These are phyloP conservation scores for Jatropha curcas DNA, from an alignment of 345 rosid genomes.

Conservation along the genomic window DNA sequence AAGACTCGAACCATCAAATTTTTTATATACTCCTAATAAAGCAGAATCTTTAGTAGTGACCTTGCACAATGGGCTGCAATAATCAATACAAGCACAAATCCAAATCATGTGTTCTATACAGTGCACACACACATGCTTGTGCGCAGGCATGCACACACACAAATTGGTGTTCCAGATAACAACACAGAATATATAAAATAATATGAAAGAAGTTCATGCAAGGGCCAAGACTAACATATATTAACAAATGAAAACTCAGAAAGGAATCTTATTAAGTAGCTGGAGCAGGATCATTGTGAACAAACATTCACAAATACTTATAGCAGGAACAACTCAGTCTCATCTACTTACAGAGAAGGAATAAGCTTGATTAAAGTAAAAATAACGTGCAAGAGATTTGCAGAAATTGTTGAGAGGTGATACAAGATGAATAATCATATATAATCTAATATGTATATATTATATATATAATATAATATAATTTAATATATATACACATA, in stretches of 20 bases:
- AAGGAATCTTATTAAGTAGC: neutral
- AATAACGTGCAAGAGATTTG: neutral
- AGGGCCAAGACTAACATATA: too few species aligned
- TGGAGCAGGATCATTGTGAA: neutral
- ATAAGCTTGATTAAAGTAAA: neutral
- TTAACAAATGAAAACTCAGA: constrained; percentile 1
- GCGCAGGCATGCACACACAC: neutral
- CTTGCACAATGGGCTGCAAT: neutral
- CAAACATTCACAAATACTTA: neutral
- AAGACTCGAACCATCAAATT: neutral
- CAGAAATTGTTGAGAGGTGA: neutral
- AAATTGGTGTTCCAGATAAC: neutral
- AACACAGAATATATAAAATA: neutral
- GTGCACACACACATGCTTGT: neutral
- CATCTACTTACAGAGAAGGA: neutral
- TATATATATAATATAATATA: too few species aligned
- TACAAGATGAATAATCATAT: neutral
- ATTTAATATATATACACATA: too few species aligned
- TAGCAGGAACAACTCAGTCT: neutral
- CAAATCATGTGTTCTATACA: neutral
- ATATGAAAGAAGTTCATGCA: neutral
- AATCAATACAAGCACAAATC: neutral
- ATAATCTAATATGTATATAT: too few species aligned
- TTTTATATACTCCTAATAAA: neutral
- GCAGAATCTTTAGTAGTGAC: neutral